Base-by-base conservation (phyloP, 495 filamentous ascomycete species). In the Geopyxis carbonaria region DNA sequence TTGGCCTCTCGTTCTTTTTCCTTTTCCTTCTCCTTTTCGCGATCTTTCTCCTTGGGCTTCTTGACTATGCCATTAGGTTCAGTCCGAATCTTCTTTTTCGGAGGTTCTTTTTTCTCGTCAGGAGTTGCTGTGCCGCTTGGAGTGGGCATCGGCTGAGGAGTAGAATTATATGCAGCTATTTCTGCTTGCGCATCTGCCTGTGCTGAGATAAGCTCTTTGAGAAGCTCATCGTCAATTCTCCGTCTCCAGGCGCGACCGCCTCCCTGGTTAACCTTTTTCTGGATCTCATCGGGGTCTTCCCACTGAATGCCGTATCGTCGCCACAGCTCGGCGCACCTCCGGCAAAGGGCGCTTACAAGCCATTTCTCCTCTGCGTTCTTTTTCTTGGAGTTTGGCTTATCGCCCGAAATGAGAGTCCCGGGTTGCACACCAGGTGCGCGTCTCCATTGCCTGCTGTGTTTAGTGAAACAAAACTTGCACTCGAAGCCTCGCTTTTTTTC, bases 271-370 rank as follows among this genome's bases (percentile, higher is more conserved):
- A 91, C 75, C 64, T 91, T 89, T 65, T 89, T 93, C 16, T 77
- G 75, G 23, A 93, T 68, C 46, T 95, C 89, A 39, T 95, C 89
- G n/a, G 80, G 67, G 47, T 91, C 80, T 55, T 95, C 89, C 73
- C 83, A 99, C 43, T 89, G 81, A 40, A 99, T 84, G 7, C 76
- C 85, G 52, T 95, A 95, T 42, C 86, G 78, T 22, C 89, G 72
- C 89, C 89, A 99, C 22, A 95, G 62, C 31, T 81, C 69, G 14
- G 83, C 85, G 59, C 89, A 99, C 4, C 86, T 75, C 38, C 80
- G 64, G 57, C 89, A 99, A 4, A 99, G 70, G 1, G 87, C 82
- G 24, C 85, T 72, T 10, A 85, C 72, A 14, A 85, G 72, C 51
- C 75, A 69, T n/a, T 65, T 63, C 2, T 70, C 70, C 51, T 91